Conservation (phyloP, 805 yeast species). For the Schwanniomyces yamadae region DNA sequence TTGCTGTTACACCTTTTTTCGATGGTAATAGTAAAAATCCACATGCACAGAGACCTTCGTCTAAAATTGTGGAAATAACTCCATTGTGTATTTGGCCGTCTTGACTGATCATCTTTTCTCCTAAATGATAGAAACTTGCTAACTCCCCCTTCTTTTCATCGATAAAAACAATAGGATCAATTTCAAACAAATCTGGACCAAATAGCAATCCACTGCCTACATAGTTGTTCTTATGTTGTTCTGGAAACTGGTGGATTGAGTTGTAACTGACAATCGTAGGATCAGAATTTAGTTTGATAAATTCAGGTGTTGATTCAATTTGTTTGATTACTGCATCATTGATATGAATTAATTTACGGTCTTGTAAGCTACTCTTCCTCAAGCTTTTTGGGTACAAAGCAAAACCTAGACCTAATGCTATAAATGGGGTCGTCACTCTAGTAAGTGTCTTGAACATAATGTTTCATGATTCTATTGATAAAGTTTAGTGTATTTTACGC, state of each 20-base stretch:
- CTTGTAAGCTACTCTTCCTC: slow-evolving; percentile 18
- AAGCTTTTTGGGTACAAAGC: slow-evolving; percentile 26
- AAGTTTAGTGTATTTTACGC: neutral
- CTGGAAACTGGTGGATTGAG: slow-evolving; percentile 42
- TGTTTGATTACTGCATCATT: slow-evolving; percentile 20
- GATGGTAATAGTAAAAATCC: slow-evolving; percentile 83
- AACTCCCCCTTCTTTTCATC: slow-evolving; percentile 52
- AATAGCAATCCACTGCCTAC: slow-evolving; percentile 71
- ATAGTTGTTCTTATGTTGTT: slow-evolving; percentile 58
- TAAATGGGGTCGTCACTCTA: slow-evolving; percentile 25
- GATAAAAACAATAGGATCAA: slow-evolving; percentile 71
- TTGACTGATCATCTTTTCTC: slow-evolving; percentile 60
- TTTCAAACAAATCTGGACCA: slow-evolving; percentile 65
- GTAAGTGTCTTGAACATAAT: slow-evolving; percentile 28
- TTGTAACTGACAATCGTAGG: slow-evolving; percentile 9
- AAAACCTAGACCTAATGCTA: slow-evolving; percentile 31
- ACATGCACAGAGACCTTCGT: slow-evolving; percentile 81
- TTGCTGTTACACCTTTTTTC: slow-evolving; percentile 86
- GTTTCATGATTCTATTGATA: neutral
- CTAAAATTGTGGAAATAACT: slow-evolving; percentile 71
- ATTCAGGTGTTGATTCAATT: slow-evolving; percentile 19
- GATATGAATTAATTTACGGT: slow-evolving; percentile 13
- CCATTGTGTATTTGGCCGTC: slow-evolving; percentile 83
- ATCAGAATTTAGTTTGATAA: slow-evolving; percentile 16
- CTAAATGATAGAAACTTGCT: slow-evolving; percentile 69